phyloP scores from a whole-genome alignment of 2,329 filamentous ascomycete species.

The Exophiala sideris region DNA sequence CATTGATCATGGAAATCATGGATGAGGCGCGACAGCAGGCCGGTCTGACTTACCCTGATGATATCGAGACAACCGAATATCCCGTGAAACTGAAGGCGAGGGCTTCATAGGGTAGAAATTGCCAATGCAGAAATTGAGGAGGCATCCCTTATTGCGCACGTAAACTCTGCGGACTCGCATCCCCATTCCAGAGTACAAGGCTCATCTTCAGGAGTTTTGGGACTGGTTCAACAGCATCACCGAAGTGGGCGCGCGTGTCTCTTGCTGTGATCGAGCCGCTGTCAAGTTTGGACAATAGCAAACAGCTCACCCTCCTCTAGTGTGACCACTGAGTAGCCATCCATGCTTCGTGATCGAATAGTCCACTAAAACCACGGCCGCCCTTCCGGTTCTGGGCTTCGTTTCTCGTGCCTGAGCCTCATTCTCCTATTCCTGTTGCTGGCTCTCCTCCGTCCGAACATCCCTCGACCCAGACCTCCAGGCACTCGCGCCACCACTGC shows the following conservation, averaged over 20 bases:
- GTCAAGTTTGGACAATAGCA: too few species aligned
- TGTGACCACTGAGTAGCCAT: too few species aligned
- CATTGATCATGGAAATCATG: slow-evolving; percentile 81
- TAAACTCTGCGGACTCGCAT: too few species aligned
- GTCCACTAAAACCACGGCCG: too few species aligned
- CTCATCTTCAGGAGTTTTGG: not conserved
- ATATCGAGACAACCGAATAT: slow-evolving; percentile 61
- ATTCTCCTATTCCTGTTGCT: not conserved
- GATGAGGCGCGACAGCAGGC: slow-evolving; percentile 66
- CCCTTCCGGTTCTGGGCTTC: not conserved
- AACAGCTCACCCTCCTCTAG: too few species aligned
- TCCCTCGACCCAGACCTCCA: not conserved
- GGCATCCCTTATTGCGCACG: too few species aligned
- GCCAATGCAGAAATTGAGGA: too few species aligned
- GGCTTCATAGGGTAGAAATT: not conserved
- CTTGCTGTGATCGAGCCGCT: too few species aligned
- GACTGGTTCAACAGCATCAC: not conserved
- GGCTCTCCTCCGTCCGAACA: not conserved
- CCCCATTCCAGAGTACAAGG: not conserved
- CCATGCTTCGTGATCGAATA: too few species aligned
- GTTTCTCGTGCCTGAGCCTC: not conserved
- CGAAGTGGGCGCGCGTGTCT: too few species aligned
- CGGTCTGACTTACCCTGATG: slow-evolving; percentile 61
- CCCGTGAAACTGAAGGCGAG: slow-evolving; percentile 36
- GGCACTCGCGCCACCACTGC: not conserved